Conservation (phyloP, 768 basidiomycete species). For the Butyriboletus loyo region DNA sequence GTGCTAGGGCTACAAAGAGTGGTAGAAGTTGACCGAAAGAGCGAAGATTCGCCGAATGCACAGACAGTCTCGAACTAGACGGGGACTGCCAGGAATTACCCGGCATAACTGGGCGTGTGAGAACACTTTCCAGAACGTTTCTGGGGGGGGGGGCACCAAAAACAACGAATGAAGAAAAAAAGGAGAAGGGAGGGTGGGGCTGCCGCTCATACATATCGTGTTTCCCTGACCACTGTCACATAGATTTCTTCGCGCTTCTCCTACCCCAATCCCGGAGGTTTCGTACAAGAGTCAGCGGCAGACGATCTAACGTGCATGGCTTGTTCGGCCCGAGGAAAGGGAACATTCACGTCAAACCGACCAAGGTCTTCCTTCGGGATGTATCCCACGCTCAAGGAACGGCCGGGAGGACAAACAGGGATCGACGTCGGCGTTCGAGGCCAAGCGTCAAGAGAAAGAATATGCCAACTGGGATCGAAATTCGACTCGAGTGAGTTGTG, state of each 20-base stretch:
- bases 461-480: constrained; percentile 21
- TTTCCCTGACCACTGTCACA: constrained; percentile 46
- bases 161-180: not conserved
- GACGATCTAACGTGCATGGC: not conserved
- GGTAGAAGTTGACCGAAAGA: not conserved
- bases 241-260: constrained; percentile 33
- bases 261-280: too few relatives aligned
- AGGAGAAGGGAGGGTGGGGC: not conserved
- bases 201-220: too few relatives aligned
- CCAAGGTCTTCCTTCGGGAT: not conserved
- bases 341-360: not conserved
- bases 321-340: not conserved
- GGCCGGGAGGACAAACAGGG: constrained; percentile 8
- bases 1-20: constrained; percentile 22
- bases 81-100: not conserved
- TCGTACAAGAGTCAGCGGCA: not conserved
- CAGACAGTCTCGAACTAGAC: not conserved
- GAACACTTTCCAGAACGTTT: not conserved
- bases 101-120: not conserved
- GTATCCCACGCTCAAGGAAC: constrained; percentile 7
- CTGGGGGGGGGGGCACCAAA: too few relatives aligned
- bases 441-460: constrained; percentile 17
- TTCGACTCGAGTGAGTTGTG: constrained; percentile 31
- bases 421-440: constrained; percentile 19
- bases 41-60: too few relatives aligned